phyloP scores from a whole-genome alignment of 495 filamentous ascomycete species.

The Neurospora sp. region DNA sequence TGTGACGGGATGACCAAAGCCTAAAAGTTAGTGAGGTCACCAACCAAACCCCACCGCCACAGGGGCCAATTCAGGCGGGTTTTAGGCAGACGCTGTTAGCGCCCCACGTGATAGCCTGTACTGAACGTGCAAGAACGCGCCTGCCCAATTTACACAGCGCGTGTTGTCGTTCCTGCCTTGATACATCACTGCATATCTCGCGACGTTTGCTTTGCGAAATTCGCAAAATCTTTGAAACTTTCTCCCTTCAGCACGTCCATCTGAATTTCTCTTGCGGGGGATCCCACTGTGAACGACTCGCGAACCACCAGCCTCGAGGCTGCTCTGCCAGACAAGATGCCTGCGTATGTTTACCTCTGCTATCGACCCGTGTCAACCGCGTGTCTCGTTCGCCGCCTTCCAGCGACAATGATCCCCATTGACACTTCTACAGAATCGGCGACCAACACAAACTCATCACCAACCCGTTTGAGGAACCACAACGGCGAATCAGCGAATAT shows the following conservation, averaged over 20 bases:
- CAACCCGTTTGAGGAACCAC: slow-evolving; percentile 72
- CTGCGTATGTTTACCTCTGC: slow-evolving; percentile 31
- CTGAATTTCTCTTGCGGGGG: neutral
- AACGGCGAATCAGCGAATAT: slow-evolving; percentile 60
- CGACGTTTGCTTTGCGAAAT: neutral
- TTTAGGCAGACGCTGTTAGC: neutral
- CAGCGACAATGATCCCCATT: too few species aligned
- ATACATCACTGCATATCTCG: neutral
- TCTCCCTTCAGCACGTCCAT: neutral
- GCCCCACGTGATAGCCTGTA: slow-evolving; percentile 19
- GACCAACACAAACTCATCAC: slow-evolving; percentile 56
- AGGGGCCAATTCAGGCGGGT: neutral
- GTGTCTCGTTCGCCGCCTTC: neutral
- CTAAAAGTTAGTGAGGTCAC: neutral
- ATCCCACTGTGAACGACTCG: neutral
- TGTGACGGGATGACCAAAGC: neutral
- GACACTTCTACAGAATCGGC: slow-evolving; percentile 48
- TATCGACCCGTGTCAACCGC: neutral
- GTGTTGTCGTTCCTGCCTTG: neutral
- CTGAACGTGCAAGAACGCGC: slow-evolving; percentile 2
- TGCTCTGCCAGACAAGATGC: slow-evolving; percentile 19
- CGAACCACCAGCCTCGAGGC: neutral
- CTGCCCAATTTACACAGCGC: neutral
- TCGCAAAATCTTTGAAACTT: neutral
- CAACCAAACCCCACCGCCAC: neutral